Conservation (phyloP, 768 basidiomycete species). For the Trametes gibbosa region DNA sequence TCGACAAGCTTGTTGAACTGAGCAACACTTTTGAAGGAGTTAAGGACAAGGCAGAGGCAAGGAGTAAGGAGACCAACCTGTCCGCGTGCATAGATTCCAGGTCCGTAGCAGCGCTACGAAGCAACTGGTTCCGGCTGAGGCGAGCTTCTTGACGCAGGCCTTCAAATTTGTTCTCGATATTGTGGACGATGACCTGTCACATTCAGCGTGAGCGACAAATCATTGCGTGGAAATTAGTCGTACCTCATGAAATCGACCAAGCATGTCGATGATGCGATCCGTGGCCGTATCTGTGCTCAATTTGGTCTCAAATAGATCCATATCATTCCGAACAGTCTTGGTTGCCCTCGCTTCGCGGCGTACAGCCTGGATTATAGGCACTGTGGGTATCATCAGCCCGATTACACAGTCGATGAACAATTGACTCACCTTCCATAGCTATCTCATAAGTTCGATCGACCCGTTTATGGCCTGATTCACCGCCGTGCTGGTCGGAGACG, state of each 20-base stretch:
- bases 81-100: slow-evolving; percentile 44
- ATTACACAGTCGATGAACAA: no score
- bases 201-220: neutral
- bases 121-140: slow-evolving; percentile 43
- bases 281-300: no score
- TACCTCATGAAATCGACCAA: slow-evolving; percentile 51
- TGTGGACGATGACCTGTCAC: slow-evolving; percentile 45
- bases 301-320: no score
- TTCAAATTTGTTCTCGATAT: slow-evolving; percentile 47
- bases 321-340: no score
- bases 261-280: slow-evolving; percentile 42
- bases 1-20: slow-evolving; percentile 55
- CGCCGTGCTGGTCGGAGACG: no score
- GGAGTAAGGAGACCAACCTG: slow-evolving; percentile 34
- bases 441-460: no score
- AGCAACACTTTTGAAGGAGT: slow-evolving; percentile 36
- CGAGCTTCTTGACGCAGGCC: slow-evolving; percentile 46
- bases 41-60: neutral
- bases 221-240: neutral
- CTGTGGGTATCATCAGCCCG: no score
- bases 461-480: no score
- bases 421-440: no score
- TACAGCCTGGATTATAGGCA: no score
- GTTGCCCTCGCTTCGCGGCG: neutral
- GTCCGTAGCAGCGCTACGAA: slow-evolving; percentile 43